Percentiles rank a stretch among this genome's conserved stretches.
Conservation (phyloP, 129 eudicot genomes). For the Solidago caesia region DNA sequence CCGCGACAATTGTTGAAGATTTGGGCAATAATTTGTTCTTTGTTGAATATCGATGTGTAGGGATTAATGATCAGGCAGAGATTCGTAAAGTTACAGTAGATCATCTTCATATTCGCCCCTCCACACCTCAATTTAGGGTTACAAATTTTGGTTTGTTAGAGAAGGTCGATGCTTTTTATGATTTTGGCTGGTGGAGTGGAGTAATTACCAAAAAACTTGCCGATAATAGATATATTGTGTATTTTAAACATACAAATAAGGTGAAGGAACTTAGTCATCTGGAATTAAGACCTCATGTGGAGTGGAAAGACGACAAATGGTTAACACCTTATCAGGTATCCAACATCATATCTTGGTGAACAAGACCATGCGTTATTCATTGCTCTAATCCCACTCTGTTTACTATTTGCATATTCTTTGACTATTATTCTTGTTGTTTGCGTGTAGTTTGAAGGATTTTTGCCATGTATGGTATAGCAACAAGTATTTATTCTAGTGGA, state of each 20-base stretch:
- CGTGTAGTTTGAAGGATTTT: conserved; percentile 10
- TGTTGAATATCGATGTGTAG: conserved; percentile 39
- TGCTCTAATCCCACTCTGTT: background rate
- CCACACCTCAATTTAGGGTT: conserved; percentile 44
- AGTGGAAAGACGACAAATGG: conserved; percentile 69
- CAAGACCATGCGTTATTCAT: background rate
- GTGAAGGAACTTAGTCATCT: conserved; percentile 42
- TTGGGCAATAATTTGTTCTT: conserved; percentile 31
- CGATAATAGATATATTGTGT: conserved; percentile 55
- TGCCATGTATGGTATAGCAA: conserved; percentile 25
- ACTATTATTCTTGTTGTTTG: conserved; percentile 14
- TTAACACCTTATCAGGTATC: conserved; percentile 54
- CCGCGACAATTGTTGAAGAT: conserved; percentile 51
- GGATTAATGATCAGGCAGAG: conserved; percentile 17
- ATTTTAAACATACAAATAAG: conserved; percentile 45
- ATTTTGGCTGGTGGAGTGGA: conserved; percentile 75
- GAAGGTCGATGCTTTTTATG: conserved; percentile 60
- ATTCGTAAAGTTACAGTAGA: conserved; percentile 41
- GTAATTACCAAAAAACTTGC: conserved; percentile 58
- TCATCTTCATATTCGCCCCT: conserved; percentile 51
- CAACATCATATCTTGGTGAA: background rate
- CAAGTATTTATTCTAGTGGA: conserved; percentile 14
- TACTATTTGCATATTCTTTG: background rate
- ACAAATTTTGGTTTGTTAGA: conserved; percentile 51
- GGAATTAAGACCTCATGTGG: conserved; percentile 63